Percentiles rank a stretch among this genome's conserved stretches.
phyloP scores from a whole-genome alignment of 208 protist species.

The Trichomonas gallinae region DNA sequence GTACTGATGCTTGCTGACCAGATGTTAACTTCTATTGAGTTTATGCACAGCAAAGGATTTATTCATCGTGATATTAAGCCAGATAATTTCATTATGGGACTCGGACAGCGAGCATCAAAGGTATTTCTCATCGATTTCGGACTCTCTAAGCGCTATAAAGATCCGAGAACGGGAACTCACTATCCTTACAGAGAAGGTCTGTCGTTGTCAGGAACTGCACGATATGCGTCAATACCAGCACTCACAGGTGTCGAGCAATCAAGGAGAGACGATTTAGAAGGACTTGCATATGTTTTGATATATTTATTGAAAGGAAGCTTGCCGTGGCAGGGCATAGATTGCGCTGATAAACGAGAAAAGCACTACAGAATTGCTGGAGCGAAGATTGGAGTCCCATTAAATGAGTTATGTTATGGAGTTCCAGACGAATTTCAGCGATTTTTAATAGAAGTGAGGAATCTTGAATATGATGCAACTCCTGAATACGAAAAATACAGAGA shows the following conservation, averaged over 20 bases:
- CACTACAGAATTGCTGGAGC: not conserved
- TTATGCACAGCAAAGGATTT: not conserved
- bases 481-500: conserved; percentile 93
- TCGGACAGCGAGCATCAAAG: not conserved
- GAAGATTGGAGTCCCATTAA: not conserved
- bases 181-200: not conserved
- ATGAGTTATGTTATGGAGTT: not conserved
- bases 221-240: not conserved
- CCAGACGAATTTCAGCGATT: not conserved
- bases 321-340: not conserved
- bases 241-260: not conserved
- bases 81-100: not conserved
- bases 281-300: not conserved
- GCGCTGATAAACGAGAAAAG: not conserved
- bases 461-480: conserved; percentile 43
- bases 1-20: not conserved
- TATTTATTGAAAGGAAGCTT: conserved; percentile 16
- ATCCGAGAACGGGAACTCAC: not conserved
- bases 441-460: not conserved
- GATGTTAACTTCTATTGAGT: not conserved
- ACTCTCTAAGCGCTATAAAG: not conserved
- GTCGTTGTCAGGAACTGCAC: not conserved
- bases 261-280: not conserved
- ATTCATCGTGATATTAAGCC: not conserved
- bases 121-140: not conserved